A percentile compares a stretch with the other conserved stretches of the same genome.
These are phyloP conservation scores for Fragaria nilgerrensis DNA, from an alignment of 306 rosid genomes.

Conservation along the genomic window DNA sequence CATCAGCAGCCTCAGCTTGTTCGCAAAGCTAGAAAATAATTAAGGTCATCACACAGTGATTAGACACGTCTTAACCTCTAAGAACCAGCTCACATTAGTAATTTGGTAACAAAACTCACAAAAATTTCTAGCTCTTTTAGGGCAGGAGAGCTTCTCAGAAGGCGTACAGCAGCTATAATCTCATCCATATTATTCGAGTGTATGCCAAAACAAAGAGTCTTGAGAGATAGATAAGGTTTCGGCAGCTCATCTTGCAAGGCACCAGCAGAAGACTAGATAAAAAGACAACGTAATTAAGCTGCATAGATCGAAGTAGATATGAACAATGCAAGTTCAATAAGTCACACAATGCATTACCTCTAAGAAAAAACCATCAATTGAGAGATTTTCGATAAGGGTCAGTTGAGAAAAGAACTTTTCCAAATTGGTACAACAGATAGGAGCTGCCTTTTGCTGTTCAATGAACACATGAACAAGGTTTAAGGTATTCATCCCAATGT, in stretches of 20 bases:
- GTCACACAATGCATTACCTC: slow-evolving; percentile 34
- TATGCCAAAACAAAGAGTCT: slow-evolving; percentile 44
- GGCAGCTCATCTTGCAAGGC: slow-evolving; percentile 40
- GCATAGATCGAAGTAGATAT: neutral
- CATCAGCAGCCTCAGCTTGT: neutral
- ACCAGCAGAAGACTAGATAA: slow-evolving; percentile 48
- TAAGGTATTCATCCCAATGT: slow-evolving; percentile 27
- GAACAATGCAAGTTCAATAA: neutral
- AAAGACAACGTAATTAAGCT: neutral
- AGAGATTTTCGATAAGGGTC: slow-evolving; percentile 39
- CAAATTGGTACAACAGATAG: slow-evolving; percentile 34
- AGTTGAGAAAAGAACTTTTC: slow-evolving; percentile 42
- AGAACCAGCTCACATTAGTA: neutral
- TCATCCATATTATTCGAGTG: slow-evolving; percentile 45
- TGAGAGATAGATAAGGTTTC: slow-evolving; percentile 35
- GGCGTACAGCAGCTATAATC: slow-evolving; percentile 47
- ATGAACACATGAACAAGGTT: slow-evolving; percentile 36
- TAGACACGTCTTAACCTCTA: neutral
- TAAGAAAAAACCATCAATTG: slow-evolving; percentile 41
- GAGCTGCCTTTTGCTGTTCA: slow-evolving; percentile 20
- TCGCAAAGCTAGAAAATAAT: neutral
- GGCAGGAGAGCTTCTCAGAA: slow-evolving; percentile 54
- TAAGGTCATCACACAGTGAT: neutral
- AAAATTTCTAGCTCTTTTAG: slow-evolving; percentile 40
- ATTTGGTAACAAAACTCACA: neutral